A percentile compares a stretch with the other conserved stretches of the same genome.
phyloP scores from a whole-genome alignment of 176 grass and related monocot genomes.

The Otatea glauca region DNA sequence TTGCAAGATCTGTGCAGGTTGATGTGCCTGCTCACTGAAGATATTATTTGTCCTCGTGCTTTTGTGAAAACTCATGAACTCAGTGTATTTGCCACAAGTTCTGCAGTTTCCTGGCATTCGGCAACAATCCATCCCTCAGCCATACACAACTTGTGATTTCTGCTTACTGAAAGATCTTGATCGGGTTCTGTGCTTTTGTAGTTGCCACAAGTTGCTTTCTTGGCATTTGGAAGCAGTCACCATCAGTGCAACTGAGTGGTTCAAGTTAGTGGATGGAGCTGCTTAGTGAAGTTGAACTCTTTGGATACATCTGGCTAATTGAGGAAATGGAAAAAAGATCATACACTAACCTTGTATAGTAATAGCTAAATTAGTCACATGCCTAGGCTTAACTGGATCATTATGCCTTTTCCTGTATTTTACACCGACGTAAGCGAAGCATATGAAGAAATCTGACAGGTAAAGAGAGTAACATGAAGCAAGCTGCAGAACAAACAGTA shows the following conservation, averaged over 20 bases:
- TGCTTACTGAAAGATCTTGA: not conserved
- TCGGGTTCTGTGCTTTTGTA: not conserved
- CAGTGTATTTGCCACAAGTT: not conserved
- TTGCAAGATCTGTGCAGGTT: not conserved
- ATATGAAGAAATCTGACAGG: not conserved
- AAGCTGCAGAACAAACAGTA: not conserved
- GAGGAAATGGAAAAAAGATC: not conserved
- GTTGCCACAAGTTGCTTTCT: not conserved
- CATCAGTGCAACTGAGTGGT: not conserved
- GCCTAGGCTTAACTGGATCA: not conserved
- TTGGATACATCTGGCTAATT: not conserved
- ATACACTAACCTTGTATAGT: not conserved
- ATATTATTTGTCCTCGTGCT: not conserved
- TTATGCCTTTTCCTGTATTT: not conserved
- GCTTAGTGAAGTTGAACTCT: conserved; percentile 13
- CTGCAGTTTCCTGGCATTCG: not conserved
- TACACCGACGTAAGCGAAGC: not conserved
- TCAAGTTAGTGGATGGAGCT: conserved; percentile 26
- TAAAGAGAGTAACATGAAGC: not conserved
- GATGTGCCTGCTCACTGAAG: not conserved
- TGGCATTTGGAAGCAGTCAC: conserved; percentile 10
- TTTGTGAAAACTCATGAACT: not conserved
- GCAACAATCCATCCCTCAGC: not conserved
- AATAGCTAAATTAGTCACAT: not conserved
- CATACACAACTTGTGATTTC: not conserved